Base-by-base conservation (phyloP, 2,329 filamentous ascomycete species). In the Chaetomiaceae sp. region DNA sequence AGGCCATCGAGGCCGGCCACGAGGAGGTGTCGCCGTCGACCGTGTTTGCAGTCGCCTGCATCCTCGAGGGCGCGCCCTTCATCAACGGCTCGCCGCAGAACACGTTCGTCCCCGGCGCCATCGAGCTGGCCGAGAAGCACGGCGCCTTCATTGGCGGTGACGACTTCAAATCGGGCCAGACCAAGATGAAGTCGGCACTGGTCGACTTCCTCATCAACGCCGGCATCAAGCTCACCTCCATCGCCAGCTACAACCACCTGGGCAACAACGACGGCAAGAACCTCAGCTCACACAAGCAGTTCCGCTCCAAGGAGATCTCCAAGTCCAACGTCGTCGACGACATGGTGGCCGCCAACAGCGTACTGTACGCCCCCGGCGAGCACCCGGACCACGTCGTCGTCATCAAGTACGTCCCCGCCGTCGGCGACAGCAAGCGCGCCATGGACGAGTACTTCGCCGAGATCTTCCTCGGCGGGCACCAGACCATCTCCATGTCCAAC, bases 221-320 rank as follows among this genome's bases (percentile, higher is more conserved):
- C 38, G 93, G 93, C 65, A 97, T 98, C 79, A 96, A 95, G 75
- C 82, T 98, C 63, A 97, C 91, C 50, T 95, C 90, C 33, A 97
- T 98, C 71, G 88, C 93, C 56, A 94, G 87, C 71, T 98, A 98
- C 82, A 98, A 98, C 75, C 93, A 98, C 68, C 83, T 98, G 46
- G 93, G 93, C 63, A 98, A 98, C 81, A 98, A 98, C 65, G 91
- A 98, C 65, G 93, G 93, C 74, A 96, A 90, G 83, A 98, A 98
- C 75, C 71, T 98, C 60, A 95, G 87, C 73, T 95, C 90, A 35
- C 90, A 96, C 68, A 88, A 85, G 75, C 93, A 97, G 72, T 98
- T 98, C 82, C 90, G 93, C 61, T 95, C 89, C 71, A 98, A 98
- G 81, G 93, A 98, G 73, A 98, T 98, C 59, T 95, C 88, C 71